Percentiles rank a stretch among this genome's conserved stretches.
phyloP scores from a whole-genome alignment of 2,329 filamentous ascomycete genomes.

The Diaporthe australafricana region DNA sequence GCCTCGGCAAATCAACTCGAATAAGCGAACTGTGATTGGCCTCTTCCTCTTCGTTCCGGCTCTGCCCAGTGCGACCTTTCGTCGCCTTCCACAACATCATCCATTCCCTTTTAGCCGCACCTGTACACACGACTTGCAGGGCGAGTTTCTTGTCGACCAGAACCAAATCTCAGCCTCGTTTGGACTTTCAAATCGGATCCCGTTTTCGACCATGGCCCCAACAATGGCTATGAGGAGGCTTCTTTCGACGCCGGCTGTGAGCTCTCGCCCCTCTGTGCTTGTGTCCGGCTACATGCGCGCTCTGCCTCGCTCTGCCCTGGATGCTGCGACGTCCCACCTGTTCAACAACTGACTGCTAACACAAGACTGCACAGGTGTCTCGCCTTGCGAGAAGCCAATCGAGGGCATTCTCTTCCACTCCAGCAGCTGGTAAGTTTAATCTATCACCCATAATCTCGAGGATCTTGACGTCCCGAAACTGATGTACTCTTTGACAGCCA shows the following conservation, averaged over 20 bases:
- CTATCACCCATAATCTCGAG: neutral
- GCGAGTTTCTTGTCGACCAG: slow-evolving; percentile 42
- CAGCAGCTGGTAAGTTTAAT: slow-evolving; percentile 75
- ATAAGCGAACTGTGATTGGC: slow-evolving; percentile 47
- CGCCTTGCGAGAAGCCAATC: slow-evolving; percentile 72
- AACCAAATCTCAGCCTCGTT: slow-evolving; percentile 26
- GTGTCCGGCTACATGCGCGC: slow-evolving; percentile 23
- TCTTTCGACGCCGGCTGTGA: slow-evolving; percentile 66
- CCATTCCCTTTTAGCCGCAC: too few relatives aligned
- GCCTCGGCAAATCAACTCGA: slow-evolving; percentile 30
- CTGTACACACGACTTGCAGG: slow-evolving; percentile 34
- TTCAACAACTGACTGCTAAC: slow-evolving; percentile 39
- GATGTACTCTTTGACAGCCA: slow-evolving; percentile 62
- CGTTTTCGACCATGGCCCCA: slow-evolving; percentile 64
- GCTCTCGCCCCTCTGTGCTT: slow-evolving; percentile 46
- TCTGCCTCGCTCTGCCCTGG: slow-evolving; percentile 1
- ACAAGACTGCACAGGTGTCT: slow-evolving; percentile 64
- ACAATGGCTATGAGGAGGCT: slow-evolving; percentile 74
- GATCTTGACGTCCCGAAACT: slow-evolving; percentile 31
- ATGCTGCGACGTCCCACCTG: slow-evolving; percentile 19
- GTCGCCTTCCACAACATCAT: slow-evolving; percentile 43
- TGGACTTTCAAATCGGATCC: slow-evolving; percentile 41
- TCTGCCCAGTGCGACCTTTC: slow-evolving; percentile 39
- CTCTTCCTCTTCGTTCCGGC: slow-evolving; percentile 43
- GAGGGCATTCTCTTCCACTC: slow-evolving; percentile 88